Conservation (phyloP, 2,329 filamentous ascomycete genomes). For the Verticillium klebahnii region DNA sequence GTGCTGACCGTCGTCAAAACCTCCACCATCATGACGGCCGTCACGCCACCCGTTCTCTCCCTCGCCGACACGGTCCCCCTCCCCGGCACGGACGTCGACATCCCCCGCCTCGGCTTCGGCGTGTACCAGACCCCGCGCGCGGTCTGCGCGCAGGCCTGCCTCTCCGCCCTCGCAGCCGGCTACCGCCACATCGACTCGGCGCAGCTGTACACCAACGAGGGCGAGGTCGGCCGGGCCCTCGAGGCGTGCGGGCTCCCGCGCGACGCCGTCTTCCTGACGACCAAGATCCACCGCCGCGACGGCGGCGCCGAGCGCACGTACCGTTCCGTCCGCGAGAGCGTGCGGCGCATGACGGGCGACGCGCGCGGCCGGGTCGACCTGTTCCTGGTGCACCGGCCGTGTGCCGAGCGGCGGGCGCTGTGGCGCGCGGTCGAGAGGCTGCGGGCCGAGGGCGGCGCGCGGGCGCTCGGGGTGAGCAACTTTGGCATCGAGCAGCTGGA, state of each 20-base stretch:
- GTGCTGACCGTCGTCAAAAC: background rate
- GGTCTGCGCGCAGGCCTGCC: slow-evolving; percentile 53
- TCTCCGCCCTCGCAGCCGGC: slow-evolving; percentile 50
- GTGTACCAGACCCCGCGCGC: slow-evolving; percentile 58
- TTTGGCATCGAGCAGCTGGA: slow-evolving; percentile 65
- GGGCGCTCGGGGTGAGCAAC: slow-evolving; percentile 69
- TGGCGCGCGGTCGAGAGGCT: slow-evolving; percentile 64
- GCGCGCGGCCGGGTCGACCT: slow-evolving; percentile 62
- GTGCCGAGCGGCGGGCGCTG: slow-evolving; percentile 52
- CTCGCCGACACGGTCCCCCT: slow-evolving; percentile 16
- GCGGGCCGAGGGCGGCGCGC: slow-evolving; percentile 53
- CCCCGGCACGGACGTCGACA: slow-evolving; percentile 23
- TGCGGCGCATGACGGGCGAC: slow-evolving; percentile 52
- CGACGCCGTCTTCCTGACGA: slow-evolving; percentile 62
- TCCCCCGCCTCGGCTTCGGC: slow-evolving; percentile 67
- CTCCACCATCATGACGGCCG: background rate
- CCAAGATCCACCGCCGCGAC: slow-evolving; percentile 58
- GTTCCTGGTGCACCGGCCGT: slow-evolving; percentile 65
- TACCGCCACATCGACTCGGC: slow-evolving; percentile 66
- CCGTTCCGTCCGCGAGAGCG: slow-evolving; percentile 53
- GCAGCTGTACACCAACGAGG: slow-evolving; percentile 60
- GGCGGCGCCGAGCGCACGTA: slow-evolving; percentile 55
- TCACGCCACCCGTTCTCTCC: background rate
- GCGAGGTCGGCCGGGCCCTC: slow-evolving; percentile 61
- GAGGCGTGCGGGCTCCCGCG: slow-evolving; percentile 49